Percentiles rank a stretch among this genome's conserved stretches.
phyloP scores from a whole-genome alignment of 257 asterid species.

The Nicotiana attenuata region DNA sequence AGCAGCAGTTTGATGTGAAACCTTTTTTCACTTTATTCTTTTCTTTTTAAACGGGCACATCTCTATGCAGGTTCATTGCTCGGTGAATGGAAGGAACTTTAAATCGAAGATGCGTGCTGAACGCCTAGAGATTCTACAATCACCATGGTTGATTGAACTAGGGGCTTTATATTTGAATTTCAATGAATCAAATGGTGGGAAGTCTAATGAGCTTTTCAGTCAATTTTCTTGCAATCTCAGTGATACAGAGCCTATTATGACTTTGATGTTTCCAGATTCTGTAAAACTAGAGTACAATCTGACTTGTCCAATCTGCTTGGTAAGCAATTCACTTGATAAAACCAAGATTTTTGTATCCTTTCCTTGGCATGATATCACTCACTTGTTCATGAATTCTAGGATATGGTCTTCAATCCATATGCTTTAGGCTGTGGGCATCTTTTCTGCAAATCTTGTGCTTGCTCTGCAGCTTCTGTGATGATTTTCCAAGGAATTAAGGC shows the following conservation, averaged over 20 bases:
- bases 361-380: not conserved
- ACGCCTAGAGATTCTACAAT: constrained; percentile 65
- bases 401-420: constrained; percentile 62
- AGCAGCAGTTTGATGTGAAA: not conserved
- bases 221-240: constrained; percentile 52
- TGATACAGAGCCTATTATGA: constrained; percentile 43
- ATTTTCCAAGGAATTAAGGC: constrained; percentile 59
- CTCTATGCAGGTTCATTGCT: constrained; percentile 55
- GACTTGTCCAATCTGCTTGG: constrained; percentile 89
- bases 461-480: constrained; percentile 85
- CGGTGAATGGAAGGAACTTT: constrained; percentile 68
- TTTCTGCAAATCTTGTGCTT: constrained; percentile 72
- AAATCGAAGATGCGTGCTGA: constrained; percentile 61
- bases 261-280: constrained; percentile 53
- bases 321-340: constrained; percentile 20
- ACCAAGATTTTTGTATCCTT: not conserved
- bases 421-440: constrained; percentile 84
- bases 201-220: constrained; percentile 22
- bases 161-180: constrained; percentile 70
- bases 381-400: constrained; percentile 31
- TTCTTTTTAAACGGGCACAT: not conserved
- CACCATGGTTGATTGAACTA: constrained; percentile 81
- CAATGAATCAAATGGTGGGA: constrained; percentile 32
- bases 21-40: not conserved
- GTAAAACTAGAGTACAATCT: constrained; percentile 56